Evolutionary conservation across 305 asterid genomes (phyloP).

Genomic region (Fraxinus platypoda): DNA sequence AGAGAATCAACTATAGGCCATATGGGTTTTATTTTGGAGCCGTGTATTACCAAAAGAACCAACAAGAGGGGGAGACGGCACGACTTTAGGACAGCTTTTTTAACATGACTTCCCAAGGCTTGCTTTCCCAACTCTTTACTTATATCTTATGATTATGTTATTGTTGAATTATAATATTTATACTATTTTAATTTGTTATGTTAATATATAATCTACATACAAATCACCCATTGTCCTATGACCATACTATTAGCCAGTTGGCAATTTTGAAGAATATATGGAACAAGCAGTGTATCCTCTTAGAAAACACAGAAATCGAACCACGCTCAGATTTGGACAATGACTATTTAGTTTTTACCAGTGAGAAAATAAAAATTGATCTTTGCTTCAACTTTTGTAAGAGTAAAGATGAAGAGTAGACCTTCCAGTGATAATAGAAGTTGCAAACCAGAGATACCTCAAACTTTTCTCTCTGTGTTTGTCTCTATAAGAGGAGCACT

Average conservation of each 20-base stretch:
- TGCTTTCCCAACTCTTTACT: too few species aligned
- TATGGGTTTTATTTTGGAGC: too few species aligned
- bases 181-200: too few species aligned
- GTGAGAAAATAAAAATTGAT: constrained; percentile 7
- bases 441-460: constrained; percentile 42
- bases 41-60: too few species aligned
- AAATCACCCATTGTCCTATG: too few species aligned
- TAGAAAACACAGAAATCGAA: constrained; percentile 6
- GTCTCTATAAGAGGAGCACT: constrained; percentile 76
- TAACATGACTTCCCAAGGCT: too few species aligned
- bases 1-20: too few species aligned
- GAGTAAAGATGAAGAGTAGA: not conserved
- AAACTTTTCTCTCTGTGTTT: constrained; percentile 75
- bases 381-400: not conserved
- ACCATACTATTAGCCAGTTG: not conserved
- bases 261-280: not conserved
- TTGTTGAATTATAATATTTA: too few species aligned
- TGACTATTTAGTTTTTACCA: not conserved
- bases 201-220: too few species aligned
- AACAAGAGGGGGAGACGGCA: too few species aligned
- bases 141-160: too few species aligned
- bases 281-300: not conserved
- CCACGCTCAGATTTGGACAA: not conserved
- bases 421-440: not conserved
- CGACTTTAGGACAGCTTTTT: too few species aligned